Percentiles rank a stretch among this genome's conserved stretches.
These are phyloP conservation scores for Crithidia bombi DNA, from an alignment of 208 protist genomes.

Conservation along the genomic window DNA sequence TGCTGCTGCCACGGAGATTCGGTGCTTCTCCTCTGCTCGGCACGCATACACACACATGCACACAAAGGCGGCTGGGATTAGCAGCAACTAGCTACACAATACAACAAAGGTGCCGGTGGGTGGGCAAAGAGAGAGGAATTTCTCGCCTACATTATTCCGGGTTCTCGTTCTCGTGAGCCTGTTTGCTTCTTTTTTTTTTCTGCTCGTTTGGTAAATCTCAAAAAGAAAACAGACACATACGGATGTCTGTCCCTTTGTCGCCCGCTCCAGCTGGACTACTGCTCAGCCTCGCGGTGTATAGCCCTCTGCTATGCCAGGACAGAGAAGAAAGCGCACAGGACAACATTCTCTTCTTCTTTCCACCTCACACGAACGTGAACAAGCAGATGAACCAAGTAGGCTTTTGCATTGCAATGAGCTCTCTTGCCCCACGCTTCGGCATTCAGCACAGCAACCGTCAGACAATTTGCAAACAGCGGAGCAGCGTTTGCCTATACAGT, in stretches of 20 bases:
- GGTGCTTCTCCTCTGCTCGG: no score
- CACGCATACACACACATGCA: no score
- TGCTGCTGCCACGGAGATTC: no score
- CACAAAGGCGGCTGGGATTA: no score
- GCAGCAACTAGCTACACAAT: no score
- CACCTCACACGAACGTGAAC: conserved; percentile 34
- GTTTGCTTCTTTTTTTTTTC: not conserved
- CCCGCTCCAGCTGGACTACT: conserved; percentile 10
- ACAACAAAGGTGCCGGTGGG: no score
- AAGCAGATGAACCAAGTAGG: conserved; percentile 74
- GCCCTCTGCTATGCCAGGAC: conserved; percentile 49
- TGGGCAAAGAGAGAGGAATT: no score
- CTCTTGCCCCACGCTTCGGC: conserved; percentile 44
- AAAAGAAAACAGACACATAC: not conserved
- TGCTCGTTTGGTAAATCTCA: not conserved
- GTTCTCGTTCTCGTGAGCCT: no score
- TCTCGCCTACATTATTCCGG: no score
- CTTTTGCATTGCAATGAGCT: conserved; percentile 65
- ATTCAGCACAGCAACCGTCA: conserved; percentile 8
- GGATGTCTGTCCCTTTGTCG: conserved; percentile 14
- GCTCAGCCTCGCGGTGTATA: conserved; percentile 56
- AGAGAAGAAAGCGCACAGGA: conserved; percentile 60
- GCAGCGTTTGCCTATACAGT: conserved; percentile 24
- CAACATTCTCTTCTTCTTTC: conserved; percentile 76
- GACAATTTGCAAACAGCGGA: conserved; percentile 29